A percentile compares a stretch with the other conserved stretches of the same genome.
Conservation (phyloP, 2,329 filamentous ascomycete genomes). For the Aspergillus fijiensis region DNA sequence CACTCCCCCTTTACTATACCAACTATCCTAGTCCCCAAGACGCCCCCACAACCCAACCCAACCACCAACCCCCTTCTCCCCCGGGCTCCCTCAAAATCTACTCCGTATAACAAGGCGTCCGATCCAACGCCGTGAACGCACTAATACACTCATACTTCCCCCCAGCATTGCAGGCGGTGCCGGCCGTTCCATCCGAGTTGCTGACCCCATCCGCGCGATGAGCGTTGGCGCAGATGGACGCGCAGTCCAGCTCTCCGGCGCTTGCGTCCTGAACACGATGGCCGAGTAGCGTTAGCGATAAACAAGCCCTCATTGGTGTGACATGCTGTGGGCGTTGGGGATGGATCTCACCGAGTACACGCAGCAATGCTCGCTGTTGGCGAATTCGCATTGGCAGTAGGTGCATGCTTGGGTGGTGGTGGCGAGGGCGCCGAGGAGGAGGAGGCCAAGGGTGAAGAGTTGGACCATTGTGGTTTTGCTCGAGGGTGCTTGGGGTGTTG, state of each 20-base stretch:
- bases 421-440: conserved; percentile 1
- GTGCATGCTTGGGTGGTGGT: conserved; percentile 5
- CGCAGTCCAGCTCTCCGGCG: conserved; percentile 5
- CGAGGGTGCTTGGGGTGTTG: neutral
- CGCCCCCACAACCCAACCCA: neutral
- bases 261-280: neutral
- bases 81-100: neutral
- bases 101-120: conserved; percentile 3
- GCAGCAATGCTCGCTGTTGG: conserved; percentile 6
- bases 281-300: neutral
- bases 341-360: conserved; percentile 7
- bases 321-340: too few species aligned
- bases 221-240: conserved; percentile 3
- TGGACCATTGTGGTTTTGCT: neutral
- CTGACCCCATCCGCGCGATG: conserved; percentile 8
- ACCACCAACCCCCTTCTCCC: neutral
- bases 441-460: neutral
- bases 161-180: conserved; percentile 8
- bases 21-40: neutral
- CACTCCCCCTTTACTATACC: neutral
- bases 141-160: conserved; percentile 7
- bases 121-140: conserved; percentile 3
- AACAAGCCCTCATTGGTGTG: too few species aligned
- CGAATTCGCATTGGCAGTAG: conserved; percentile 14
- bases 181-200: conserved; percentile 1